Base-by-base conservation (phyloP, 2,329 filamentous ascomycete genomes). In the Shiraia sp. region DNA sequence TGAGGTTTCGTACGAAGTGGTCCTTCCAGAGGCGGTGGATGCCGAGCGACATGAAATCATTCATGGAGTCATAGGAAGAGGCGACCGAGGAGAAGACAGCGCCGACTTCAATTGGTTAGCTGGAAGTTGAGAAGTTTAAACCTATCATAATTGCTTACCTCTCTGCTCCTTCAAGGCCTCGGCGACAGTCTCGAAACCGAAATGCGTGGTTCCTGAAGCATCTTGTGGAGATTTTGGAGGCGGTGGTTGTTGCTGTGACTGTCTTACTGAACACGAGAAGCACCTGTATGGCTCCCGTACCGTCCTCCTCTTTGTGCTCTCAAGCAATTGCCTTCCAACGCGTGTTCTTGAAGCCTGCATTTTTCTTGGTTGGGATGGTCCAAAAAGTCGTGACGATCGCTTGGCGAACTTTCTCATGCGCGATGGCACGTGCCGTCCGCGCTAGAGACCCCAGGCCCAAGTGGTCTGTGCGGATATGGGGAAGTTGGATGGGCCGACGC, bases 21-120 rank as follows among this genome's bases (percentile, higher is more conserved):
- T 97, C 92, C 76, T 88, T 99, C 93, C 93, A 99, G 26, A 99
- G 76, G 30, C 93, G 87, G 71, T 99, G 93, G 73, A 96, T 91
- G 40, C 93, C 93, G 33, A 99, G 82, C 6, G 93, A 97, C 93
- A 99, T 99, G 56, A 97, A 80, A 70, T 99, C 93, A 75, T 99
- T 99, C 93, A 99, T 99, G 49, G 86, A 87, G 72, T 99, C 93
- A 74, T 99, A 99, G 13, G 87, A 90, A 50, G 88, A 85, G 55
- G 93, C 93, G 28, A 99, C 93, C 55, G 87, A 96, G 70, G 89
- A 92, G 75, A 99, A 99, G 44, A 99, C 93, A 29, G 82, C 83
- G 46, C 87, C 87, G 28, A 96, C 91, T 78, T 75, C 70, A 62
- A 31, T 73, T 16, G 30, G 47, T 59, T 31, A 51, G 45, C 27